Base-by-base conservation (phyloP, 371 early-diverging fungal genomes). In the Mucor piriformis region DNA sequence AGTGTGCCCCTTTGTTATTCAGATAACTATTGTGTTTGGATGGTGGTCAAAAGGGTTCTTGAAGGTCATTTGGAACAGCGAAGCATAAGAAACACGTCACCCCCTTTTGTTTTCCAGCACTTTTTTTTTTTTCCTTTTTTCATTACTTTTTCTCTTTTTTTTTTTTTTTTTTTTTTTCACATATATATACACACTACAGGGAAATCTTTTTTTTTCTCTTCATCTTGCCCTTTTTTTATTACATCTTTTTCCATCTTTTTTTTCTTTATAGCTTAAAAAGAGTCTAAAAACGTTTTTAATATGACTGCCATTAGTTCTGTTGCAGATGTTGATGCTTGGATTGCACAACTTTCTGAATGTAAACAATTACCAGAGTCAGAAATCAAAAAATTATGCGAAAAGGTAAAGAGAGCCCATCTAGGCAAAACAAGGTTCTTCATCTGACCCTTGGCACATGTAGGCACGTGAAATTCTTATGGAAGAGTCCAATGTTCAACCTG, bases 401-500 rank as follows among this genome's bases (percentile, higher is more conserved):
- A 92, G 87, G 95, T 82, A 59, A 57, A 49, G 32, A 50, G 15
- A 50, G 1, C 18, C 29, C 18, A 42, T 42, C 42, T 42, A n/a
- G n/a, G 48, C 10, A 16, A 7, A n/a, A 44, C 20, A 25, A 25
- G 10, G 6, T 13, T 8, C 15, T 15, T 47, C 47, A 47, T 47
- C 47, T 42, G 42, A 42, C 42, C 8, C 18, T 15, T n/a, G n/a
- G 3, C 8, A 6, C 35, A 35, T 18, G 13, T 25, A 93, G 92
- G 96, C 95, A 62, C 94, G 93, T 70, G 95, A 95, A 69, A 83
- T 95, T 38, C 77, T 96, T 53, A 88, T 93, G 81, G 93, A 93
- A 66, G 97, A 97, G 74, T 93, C 93, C 32, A 97, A 97, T 72
- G 92, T 97, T 53, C 98, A 97, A 69, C 95, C 95, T 18, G 95